Base-by-base conservation (phyloP, 768 basidiomycete genomes). In the Cyclocybe aegerita region DNA sequence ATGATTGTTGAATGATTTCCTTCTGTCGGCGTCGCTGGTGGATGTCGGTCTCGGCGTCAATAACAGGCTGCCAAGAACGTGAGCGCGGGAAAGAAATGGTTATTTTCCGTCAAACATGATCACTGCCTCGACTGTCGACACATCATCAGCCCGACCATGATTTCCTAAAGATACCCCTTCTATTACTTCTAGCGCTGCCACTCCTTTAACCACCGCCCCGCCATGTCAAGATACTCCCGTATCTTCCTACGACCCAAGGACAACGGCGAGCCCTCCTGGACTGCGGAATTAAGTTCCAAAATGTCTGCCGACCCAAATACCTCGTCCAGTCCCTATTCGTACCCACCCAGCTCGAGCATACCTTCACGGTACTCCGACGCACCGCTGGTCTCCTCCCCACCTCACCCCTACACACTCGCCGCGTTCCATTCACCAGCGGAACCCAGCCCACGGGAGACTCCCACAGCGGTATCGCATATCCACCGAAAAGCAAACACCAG, bases 401-500 rank as follows among this genome's bases (percentile, higher is more conserved):
- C 57, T 36, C 61, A 63, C 43, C 61, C 61, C 29, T 63, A 63
- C 31, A 58, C 56, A 17, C 53, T 63, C 17, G 61, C 55, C 30
- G 57, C 61, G 15, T 43, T 52, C 11, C 44, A 52, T 34, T 52
- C 59, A n/a, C 49, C 56, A 4, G 36, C 51, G 2, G 51, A 47
- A 4, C 41, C 47, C 16, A 36, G 48, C 30, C 52, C 35, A 23
- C 34, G 46, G 33, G 54, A 51, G 38, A 47, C 16, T 12, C 37
- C 47, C 16, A 52, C 49, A 39, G 48, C 47, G 15, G 46, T 32
- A 3, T 30, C 39, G 23, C 49, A 50, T 38, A 48, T 37, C 8
- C 58, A 50, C 32, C 39, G 16, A 12, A 42, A 54, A 10, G 47
- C 39, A 4, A 48, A 46, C 11, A 47, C 33, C 3, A 50, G 47